These are phyloP conservation scores for Graphilbum ipis-grandicollis DNA, from an alignment of 2,329 filamentous ascomycete genomes.

Conservation along the genomic window DNA sequence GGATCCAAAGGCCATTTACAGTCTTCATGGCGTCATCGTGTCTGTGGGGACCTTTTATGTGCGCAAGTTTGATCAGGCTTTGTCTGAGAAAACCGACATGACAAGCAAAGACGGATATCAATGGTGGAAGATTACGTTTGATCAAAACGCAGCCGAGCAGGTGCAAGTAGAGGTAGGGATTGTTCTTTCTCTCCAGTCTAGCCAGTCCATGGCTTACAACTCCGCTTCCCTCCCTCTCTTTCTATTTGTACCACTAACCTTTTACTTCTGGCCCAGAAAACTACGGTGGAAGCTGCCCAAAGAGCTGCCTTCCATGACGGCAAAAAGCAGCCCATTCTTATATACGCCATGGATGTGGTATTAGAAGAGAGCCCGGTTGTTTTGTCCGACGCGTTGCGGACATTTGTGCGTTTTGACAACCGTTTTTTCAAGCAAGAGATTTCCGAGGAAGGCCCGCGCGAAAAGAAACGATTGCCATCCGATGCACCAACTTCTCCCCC, in stretches of 20 bases:
- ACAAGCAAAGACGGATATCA: conserved; percentile 7
- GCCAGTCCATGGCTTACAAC: too few relatives aligned
- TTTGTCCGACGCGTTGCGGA: conserved; percentile 14
- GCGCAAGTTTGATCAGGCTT: conserved; percentile 10
- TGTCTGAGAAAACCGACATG: conserved; percentile 4
- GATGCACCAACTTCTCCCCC: conserved; percentile 18
- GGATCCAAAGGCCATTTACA: conserved; percentile 13
- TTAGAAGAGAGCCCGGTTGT: conserved; percentile 9
- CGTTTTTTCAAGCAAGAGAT: conserved; percentile 17
- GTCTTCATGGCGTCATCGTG: conserved; percentile 14
- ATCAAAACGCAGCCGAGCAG: conserved; percentile 7
- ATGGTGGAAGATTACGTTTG: conserved; percentile 15
- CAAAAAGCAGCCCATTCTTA: conserved; percentile 10
- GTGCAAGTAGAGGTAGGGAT: conserved; percentile 9
- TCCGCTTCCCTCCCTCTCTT: too few relatives aligned
- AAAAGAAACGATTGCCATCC: conserved; percentile 12
- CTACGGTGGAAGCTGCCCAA: conserved; percentile 9
- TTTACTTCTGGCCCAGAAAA: too few relatives aligned
- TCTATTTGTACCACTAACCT: not conserved
- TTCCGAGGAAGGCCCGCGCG: conserved; percentile 10
- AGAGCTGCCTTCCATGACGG: conserved; percentile 7
- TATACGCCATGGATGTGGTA: conserved; percentile 16
- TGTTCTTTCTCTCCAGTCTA: not conserved
- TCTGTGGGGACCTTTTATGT: conserved; percentile 13
- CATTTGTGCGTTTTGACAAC: conserved; percentile 19